Percentiles rank a stretch among this genome's conserved stretches.
Evolutionary conservation across 2,329 filamentous ascomycete genomes (phyloP).

Genomic region (Lizonia empirigonia): DNA sequence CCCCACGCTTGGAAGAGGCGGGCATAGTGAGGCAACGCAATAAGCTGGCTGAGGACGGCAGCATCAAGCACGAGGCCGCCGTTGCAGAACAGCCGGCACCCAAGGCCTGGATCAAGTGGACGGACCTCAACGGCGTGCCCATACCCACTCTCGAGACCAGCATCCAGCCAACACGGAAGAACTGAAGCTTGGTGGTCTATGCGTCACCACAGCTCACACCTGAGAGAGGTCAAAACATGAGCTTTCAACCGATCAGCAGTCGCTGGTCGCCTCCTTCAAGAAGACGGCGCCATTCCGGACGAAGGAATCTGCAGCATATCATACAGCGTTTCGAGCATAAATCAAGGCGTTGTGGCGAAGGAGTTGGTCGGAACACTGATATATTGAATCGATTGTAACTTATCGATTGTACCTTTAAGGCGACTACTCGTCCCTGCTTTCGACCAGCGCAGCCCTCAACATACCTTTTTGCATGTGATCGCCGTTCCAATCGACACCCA

Average conservation of each 20-base stretch:
- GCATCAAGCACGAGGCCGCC: constrained; percentile 1
- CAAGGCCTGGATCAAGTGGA: constrained; percentile 30
- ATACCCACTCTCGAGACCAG: constrained; percentile 32
- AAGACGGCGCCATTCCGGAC: too few relatives aligned
- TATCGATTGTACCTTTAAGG: too few relatives aligned
- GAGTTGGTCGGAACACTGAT: too few relatives aligned
- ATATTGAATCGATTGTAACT: too few relatives aligned
- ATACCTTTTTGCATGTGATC: neutral
- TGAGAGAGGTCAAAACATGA: neutral
- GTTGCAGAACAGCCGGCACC: constrained; percentile 8
- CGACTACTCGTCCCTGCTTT: neutral
- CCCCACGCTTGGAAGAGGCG: constrained; percentile 28
- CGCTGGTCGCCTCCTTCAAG: neutral
- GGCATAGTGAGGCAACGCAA: constrained; percentile 20
- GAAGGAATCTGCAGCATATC: neutral
- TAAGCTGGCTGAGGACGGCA: constrained; percentile 12
- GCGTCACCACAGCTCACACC: neutral
- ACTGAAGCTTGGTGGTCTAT: constrained; percentile 3
- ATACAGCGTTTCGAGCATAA: neutral
- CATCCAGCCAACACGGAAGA: constrained; percentile 23
- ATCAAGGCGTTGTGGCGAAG: constrained; percentile 1
- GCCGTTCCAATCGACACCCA: neutral
- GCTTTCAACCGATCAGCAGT: too few relatives aligned
- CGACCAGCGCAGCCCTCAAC: neutral
- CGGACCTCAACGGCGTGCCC: constrained; percentile 36